phyloP scores from a whole-genome alignment of 1,284 basidiomycete species.

The Austroboletus rostrupii region DNA sequence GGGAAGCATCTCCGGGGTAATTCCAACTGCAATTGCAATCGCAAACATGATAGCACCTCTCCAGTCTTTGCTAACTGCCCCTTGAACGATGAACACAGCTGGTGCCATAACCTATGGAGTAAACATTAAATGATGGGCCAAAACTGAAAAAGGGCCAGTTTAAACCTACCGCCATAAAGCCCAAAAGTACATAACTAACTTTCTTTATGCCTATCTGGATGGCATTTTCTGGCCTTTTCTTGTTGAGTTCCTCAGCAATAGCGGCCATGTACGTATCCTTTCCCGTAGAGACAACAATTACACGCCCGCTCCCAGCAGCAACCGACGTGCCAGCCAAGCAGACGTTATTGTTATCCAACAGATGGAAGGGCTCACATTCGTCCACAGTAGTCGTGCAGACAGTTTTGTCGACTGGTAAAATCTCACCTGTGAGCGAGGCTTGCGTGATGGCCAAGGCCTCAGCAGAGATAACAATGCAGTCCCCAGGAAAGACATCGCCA shows the following conservation, averaged over 20 bases:
- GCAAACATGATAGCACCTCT: conserved; percentile 31
- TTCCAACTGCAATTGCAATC: conserved; percentile 28
- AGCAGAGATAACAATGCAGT: conserved; percentile 29
- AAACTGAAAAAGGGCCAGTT: background rate
- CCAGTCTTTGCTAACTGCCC: conserved; percentile 31
- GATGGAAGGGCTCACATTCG: conserved; percentile 22
- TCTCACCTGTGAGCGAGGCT: conserved; percentile 31
- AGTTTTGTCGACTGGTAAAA: conserved; percentile 27
- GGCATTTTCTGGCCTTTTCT: conserved; percentile 26
- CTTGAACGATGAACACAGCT: conserved; percentile 27
- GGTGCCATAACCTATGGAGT: conserved; percentile 27
- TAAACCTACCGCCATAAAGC: conserved; percentile 27
- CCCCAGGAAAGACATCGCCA: conserved; percentile 32
- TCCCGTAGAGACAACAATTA: conserved; percentile 28
- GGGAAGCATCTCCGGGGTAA: conserved; percentile 32
- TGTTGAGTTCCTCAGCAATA: conserved; percentile 32
- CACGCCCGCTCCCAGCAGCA: conserved; percentile 28
- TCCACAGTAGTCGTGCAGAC: conserved; percentile 13
- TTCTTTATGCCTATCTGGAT: conserved; percentile 31
- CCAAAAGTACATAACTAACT: conserved; percentile 30
- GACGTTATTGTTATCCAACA: conserved; percentile 27
- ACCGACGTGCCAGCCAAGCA: conserved; percentile 32
- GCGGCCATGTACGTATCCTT: conserved; percentile 32
- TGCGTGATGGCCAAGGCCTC: conserved; percentile 28
- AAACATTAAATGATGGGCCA: background rate